Evolutionary conservation across 306 rosid genomes (phyloP).

Genomic region (Cucurbita moschata): DNA sequence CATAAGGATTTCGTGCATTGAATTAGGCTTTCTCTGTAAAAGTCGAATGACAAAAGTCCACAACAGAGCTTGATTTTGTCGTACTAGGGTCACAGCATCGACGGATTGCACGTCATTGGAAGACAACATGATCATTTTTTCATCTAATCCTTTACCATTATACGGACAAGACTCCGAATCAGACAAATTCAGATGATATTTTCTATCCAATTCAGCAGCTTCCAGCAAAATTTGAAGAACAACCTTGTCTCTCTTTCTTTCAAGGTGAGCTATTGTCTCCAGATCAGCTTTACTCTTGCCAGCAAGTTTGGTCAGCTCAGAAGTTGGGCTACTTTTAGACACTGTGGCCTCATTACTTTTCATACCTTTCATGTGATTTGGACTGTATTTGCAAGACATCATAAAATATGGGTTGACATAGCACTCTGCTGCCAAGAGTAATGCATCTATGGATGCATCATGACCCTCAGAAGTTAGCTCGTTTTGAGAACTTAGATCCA

Average conservation of each 20-base stretch:
- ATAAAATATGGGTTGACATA: conserved; percentile 82
- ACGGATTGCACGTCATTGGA: conserved; percentile 40
- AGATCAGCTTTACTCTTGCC: conserved; percentile 38
- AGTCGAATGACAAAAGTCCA: conserved; percentile 53
- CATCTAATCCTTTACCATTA: conserved; percentile 39
- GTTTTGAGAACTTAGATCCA: conserved; percentile 63
- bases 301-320: conserved; percentile 20
- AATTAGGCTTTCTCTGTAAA: conserved; percentile 45
- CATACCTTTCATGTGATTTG: conserved; percentile 28
- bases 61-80: conserved; percentile 78
- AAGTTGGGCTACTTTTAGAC: conserved; percentile 22
- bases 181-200: conserved; percentile 35
- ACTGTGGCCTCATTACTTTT: conserved; percentile 18
- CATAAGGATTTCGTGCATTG: conserved; percentile 85
- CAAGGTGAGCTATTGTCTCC: conserved; percentile 50
- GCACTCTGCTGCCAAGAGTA: conserved; percentile 89
- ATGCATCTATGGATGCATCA: conserved; percentile 85
- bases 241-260: conserved; percentile 60
- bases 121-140: conserved; percentile 46
- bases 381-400: conserved; percentile 34
- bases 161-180: conserved; percentile 28
- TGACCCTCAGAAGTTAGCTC: conserved; percentile 63
- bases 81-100: conserved; percentile 82
- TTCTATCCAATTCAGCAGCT: conserved; percentile 80
- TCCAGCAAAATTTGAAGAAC: conserved; percentile 69